Base-by-base conservation (phyloP, 23 red algal genomes). In the Gracilaria vermiculophylla region DNA sequence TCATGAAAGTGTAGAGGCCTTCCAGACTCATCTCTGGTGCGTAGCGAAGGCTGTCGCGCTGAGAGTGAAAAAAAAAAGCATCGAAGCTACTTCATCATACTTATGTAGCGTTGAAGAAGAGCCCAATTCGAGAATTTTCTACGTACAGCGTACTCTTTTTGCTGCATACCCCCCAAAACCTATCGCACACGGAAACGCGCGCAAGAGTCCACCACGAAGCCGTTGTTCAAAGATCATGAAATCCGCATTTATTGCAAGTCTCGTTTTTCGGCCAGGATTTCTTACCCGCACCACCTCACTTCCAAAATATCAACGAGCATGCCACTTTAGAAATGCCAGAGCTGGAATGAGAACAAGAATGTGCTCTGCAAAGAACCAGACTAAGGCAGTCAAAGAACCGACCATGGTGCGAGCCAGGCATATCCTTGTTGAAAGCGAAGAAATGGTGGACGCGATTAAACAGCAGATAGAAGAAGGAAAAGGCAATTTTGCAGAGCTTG, bases 351-450 rank as follows among this genome's bases (percentile, higher is more conserved):
- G 49, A 43, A 64, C 78, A 82, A 64, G 53, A 82, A 47, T 64
- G 39, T 58, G 54, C 19, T 65, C 78, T 29, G 36, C 35, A 15
- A 45, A 62, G 13, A 6, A 28, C 1, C 32, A 27, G 33, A 79
- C 44, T 16, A 48, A 34, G 12, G 57, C 28, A 3, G 56, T 48
- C 17, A 35, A 48, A 3, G 50, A 78, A 62, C 87, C 87, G 44
- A 70, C 87, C 14, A 95, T 95, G 82, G 94, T 89, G 19, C 83
- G 85, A 51, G 94, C 94, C 19, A 80, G 78, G 29, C 94, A 95
- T 66, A 88, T 95, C 44, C 85, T 95, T 19, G 94, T 95, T 43
- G 94, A 88, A 29, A 90, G 82, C 20, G 94, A 95, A 75, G 85
- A 78, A 56, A 88, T 95, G 83, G 25, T 85, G 5, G 94, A 91